These are phyloP conservation scores for Orbilia javanica DNA, from an alignment of 2,329 filamentous ascomycete genomes.

Conservation along the genomic window DNA sequence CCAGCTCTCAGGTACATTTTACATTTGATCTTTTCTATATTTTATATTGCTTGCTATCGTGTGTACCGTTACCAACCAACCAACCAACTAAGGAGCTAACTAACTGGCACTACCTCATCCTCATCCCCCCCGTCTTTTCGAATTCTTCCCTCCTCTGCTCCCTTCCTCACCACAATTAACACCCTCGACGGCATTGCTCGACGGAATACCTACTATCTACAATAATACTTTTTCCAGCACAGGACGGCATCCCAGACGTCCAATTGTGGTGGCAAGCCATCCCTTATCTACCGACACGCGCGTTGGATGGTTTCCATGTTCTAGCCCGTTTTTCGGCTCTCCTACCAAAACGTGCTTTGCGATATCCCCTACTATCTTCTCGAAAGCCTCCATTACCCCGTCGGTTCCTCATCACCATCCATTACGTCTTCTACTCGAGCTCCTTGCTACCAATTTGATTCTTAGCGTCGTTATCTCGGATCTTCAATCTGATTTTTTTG, in stretches of 20 bases:
- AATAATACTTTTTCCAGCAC: background rate
- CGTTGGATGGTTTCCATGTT: slow-evolving; percentile 12
- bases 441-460: background rate
- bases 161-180: slow-evolving; percentile 1
- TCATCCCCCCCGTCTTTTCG: too few relatives aligned
- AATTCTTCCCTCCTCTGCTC: background rate
- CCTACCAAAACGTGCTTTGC: slow-evolving; percentile 21
- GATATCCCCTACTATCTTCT: slow-evolving; percentile 26
- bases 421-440: background rate
- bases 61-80: too few relatives aligned
- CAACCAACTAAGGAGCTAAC: too few relatives aligned
- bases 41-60: too few relatives aligned
- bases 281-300: slow-evolving; percentile 14
- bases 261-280: background rate
- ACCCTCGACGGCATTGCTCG: background rate
- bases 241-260: background rate
- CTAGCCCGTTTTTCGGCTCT: slow-evolving; percentile 19
- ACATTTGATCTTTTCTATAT: too few relatives aligned
- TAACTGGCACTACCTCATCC: too few relatives aligned
- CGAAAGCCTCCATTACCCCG: slow-evolving; percentile 16
- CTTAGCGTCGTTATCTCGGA: background rate
- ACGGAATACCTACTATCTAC: too few relatives aligned
- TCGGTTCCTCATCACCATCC: background rate
- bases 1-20: too few relatives aligned
- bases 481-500: background rate